phyloP scores from a whole-genome alignment of 1,284 basidiomycete species.

The Cystobasidium slooffiae region DNA sequence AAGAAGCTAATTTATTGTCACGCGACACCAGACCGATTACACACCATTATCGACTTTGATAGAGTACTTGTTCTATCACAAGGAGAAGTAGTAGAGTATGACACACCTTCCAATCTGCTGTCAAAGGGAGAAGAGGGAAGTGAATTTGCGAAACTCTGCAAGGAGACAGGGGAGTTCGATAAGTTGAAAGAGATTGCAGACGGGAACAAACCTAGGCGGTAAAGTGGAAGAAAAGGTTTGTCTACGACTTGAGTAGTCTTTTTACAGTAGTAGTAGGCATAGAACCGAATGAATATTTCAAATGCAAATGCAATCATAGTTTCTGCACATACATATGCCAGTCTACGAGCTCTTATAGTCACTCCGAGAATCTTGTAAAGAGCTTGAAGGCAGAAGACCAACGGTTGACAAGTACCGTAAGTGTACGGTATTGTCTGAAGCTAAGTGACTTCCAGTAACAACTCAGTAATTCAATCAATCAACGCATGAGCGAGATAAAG shows the following conservation, averaged over 20 bases:
- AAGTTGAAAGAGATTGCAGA: constrained; percentile 42
- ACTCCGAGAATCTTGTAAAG: too few relatives aligned
- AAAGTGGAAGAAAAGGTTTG: too few relatives aligned
- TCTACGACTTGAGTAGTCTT: too few relatives aligned
- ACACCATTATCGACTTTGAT: constrained; percentile 70
- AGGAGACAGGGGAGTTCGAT: constrained; percentile 68
- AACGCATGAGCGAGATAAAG: neutral
- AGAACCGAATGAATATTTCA: neutral
- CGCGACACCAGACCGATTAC: constrained; percentile 57
- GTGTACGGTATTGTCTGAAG: too few relatives aligned
- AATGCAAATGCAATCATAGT: neutral
- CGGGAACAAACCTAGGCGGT: neutral
- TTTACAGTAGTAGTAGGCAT: too few relatives aligned
- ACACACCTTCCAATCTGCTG: constrained; percentile 77
- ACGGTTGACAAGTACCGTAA: too few relatives aligned
- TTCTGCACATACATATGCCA: too few relatives aligned
- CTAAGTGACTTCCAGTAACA: too few relatives aligned
- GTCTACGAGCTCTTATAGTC: too few relatives aligned
- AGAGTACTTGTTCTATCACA: constrained; percentile 78
- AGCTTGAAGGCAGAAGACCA: too few relatives aligned
- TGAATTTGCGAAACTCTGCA: constrained; percentile 76
- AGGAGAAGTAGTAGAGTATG: constrained; percentile 76
- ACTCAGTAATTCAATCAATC: too few relatives aligned
- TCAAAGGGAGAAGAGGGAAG: constrained; percentile 66
- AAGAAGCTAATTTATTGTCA: neutral